These are phyloP conservation scores for Lachnellula suecica DNA, from an alignment of 2,329 filamentous ascomycete species.

Conservation along the genomic window DNA sequence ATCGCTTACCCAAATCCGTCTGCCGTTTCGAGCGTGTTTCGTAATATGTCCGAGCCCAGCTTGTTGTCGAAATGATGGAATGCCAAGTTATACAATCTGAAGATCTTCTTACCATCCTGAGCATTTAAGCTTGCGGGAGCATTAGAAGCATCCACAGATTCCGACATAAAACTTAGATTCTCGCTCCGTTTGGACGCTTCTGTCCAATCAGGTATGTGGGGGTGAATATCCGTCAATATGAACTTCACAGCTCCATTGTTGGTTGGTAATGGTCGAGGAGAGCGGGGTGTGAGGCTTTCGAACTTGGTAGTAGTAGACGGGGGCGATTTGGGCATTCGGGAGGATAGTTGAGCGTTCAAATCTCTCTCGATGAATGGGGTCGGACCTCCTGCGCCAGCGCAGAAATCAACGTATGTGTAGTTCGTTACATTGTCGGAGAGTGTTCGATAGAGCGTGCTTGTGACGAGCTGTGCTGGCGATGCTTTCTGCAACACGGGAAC, in stretches of 20 bases:
- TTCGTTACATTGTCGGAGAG: conserved; percentile 46
- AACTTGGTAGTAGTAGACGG: conserved; percentile 11
- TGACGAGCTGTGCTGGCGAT: conserved; percentile 61
- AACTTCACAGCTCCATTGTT: conserved; percentile 47
- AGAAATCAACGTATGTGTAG: conserved; percentile 73
- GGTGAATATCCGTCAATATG: conserved; percentile 65
- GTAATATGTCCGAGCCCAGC: conserved; percentile 59
- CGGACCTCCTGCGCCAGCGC: conserved; percentile 71
- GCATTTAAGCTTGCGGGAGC: conserved; percentile 52
- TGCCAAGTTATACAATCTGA: conserved; percentile 70
- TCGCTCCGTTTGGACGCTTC: conserved; percentile 49
- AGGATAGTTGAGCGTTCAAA: conserved; percentile 48
- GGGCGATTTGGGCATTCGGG: conserved; percentile 24
- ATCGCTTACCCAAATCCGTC: conserved; percentile 58
- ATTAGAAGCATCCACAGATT: conserved; percentile 63
- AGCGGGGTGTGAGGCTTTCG: conserved; percentile 19
- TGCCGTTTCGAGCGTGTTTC: conserved; percentile 62
- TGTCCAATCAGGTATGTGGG: conserved; percentile 61
- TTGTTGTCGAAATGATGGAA: conserved; percentile 76
- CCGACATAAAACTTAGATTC: conserved; percentile 57
- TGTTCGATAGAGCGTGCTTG: conserved; percentile 51
- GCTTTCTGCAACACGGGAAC: conserved; percentile 56
- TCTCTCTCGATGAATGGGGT: conserved; percentile 62
- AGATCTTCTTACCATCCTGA: conserved; percentile 49
- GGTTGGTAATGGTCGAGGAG: conserved; percentile 20